A percentile compares a stretch with the other conserved stretches of the same genome.
Conservation (phyloP, 164 flowering plant genomes). For the Berberis vulgaris region DNA sequence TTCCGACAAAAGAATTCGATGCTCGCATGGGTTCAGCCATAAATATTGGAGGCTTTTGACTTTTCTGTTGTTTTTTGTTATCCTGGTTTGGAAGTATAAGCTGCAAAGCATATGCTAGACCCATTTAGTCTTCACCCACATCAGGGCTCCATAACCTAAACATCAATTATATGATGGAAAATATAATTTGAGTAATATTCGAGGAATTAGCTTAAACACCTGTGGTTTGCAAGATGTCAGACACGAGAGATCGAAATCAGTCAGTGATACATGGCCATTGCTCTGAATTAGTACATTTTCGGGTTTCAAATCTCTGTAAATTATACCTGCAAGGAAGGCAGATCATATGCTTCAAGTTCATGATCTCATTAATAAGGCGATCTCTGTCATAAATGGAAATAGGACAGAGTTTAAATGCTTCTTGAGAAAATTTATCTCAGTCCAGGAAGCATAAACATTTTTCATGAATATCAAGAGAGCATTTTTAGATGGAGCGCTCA, state of each 20-base stretch:
- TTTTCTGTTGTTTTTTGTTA: constrained; percentile 57
- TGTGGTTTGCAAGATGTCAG: constrained; percentile 96
- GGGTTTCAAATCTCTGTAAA: constrained; percentile 96
- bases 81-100: constrained; percentile 59
- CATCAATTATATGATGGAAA: background rate
- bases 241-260: constrained; percentile 95
- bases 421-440: too few relatives aligned
- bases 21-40: constrained; percentile 98
- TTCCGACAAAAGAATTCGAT: constrained; percentile 98
- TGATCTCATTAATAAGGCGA: too few relatives aligned
- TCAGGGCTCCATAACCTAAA: background rate
- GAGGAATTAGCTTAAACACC: constrained; percentile 27
- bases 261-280: constrained; percentile 75
- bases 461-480: too few relatives aligned
- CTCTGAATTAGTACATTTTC: constrained; percentile 81
- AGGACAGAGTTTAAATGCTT: too few relatives aligned
- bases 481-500: background rate
- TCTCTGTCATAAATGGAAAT: too few relatives aligned
- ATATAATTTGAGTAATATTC: too few relatives aligned
- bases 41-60: constrained; percentile 63
- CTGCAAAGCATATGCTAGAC: constrained; percentile 29
- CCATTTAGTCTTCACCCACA: constrained; percentile 2
- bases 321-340: constrained; percentile 54
- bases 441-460: too few relatives aligned
- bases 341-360: background rate